Percentiles rank a stretch among this genome's conserved stretches.
Evolutionary conservation across 768 basidiomycete species (phyloP).

Genomic region (Xerocomellus chrysenteron): DNA sequence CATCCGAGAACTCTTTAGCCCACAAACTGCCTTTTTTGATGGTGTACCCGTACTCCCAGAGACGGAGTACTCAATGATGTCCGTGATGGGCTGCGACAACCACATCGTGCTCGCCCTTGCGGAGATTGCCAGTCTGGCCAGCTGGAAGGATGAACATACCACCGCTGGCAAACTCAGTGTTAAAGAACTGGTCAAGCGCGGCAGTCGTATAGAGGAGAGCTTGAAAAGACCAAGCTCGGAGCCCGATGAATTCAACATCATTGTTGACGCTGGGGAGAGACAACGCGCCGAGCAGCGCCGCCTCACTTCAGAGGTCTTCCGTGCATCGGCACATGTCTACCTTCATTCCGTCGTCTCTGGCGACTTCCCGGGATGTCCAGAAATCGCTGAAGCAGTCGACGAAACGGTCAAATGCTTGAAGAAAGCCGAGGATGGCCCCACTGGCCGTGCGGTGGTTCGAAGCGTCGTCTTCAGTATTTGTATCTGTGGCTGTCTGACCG

Average conservation of each 20-base stretch:
- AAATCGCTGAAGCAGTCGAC: slow-evolving; percentile 55
- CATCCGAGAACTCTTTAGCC: slow-evolving; percentile 56
- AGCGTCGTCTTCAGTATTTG: slow-evolving; percentile 80
- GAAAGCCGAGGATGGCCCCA: slow-evolving; percentile 35
- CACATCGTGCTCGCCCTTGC: slow-evolving; percentile 76
- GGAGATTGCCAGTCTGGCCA: slow-evolving; percentile 62
- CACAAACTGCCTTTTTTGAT: slow-evolving; percentile 18
- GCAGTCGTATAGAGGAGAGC: slow-evolving; percentile 48
- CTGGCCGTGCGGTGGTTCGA: slow-evolving; percentile 58
- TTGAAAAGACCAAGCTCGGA: slow-evolving; percentile 22
- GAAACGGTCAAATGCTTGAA: slow-evolving; percentile 52
- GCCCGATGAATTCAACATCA: not conserved
- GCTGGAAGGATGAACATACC: slow-evolving; percentile 57
- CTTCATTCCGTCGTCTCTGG: slow-evolving; percentile 77
- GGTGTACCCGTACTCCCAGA: slow-evolving; percentile 40
- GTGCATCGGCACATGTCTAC: slow-evolving; percentile 71
- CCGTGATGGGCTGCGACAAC: slow-evolving; percentile 85
- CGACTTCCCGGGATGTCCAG: slow-evolving; percentile 61
- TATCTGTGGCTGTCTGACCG: slow-evolving; percentile 68
- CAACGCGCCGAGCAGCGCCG: slow-evolving; percentile 36
- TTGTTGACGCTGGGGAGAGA: slow-evolving; percentile 1
- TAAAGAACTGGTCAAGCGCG: slow-evolving; percentile 56
- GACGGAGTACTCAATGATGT: slow-evolving; percentile 65
- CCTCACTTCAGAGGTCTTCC: slow-evolving; percentile 63
- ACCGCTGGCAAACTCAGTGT: slow-evolving; percentile 51